Evolutionary conservation across 2,329 filamentous ascomycete species (phyloP), one percentile per base, ranked within the genome.

Genomic region (Penicillium sp.): DNA sequence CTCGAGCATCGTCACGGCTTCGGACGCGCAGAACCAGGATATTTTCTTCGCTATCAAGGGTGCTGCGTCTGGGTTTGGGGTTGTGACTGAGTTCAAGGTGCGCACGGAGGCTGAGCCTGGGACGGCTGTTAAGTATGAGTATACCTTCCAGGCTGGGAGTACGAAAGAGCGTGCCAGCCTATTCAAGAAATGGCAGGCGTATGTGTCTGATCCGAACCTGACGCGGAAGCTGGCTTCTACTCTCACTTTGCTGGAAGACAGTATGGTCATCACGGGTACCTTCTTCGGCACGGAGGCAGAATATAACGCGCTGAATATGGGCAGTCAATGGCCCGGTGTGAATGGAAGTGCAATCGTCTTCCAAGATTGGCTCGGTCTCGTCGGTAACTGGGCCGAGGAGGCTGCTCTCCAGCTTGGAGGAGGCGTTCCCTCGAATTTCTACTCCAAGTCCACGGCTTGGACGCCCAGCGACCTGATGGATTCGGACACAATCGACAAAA

Each of bases 261-360:
- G 83, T 1, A 80, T 81, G 54, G 69, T 86, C 59, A 84, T 89
- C 66, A 83, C 82, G 0, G 86, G 84, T 1, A 87, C 84, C 0
- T 89, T 85, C 65, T 89, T 86, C 68, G 87, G 87, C 20, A 84
- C 83, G 0, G 73, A 83, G 43, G 77, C 75, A 0, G 86, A 89
- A 68, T 89, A 81, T 65, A 69, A 82, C 5, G 79, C 78, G 3
- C 54, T 76, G 1, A 61, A 71, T 1, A 48, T 76, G 4, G 67
- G 65, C 6, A 62, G 61, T 4, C 61, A 66, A 5, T 73, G 76
- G 34, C 67, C 71, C 0, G 61, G 59, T 5, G 54, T 52, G 5
- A 60, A 63, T 14, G 59, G 53, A 5, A 70, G 54, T 25, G 63
- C 67, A 8, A 53, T 69, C 4, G 69, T 73, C 5, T 66, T 74